Evolutionary conservation across 2,329 filamentous ascomycete species (phyloP).

Genomic region (Simplicillium aogashimaense): DNA sequence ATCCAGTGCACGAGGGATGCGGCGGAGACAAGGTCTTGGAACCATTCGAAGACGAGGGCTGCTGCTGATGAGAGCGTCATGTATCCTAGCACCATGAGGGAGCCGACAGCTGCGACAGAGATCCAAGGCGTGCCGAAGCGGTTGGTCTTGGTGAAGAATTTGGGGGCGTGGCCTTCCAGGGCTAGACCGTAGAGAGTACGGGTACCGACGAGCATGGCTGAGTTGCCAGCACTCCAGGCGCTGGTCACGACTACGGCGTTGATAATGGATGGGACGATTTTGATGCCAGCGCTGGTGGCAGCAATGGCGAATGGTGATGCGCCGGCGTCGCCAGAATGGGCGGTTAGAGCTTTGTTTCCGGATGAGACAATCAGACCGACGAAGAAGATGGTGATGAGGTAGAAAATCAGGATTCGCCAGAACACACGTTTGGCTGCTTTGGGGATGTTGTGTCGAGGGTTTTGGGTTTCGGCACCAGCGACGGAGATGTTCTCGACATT

Average conservation of each 20-base stretch:
- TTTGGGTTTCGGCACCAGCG: constrained; percentile 38
- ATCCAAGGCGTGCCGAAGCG: constrained; percentile 44
- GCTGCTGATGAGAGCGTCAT: constrained; percentile 51
- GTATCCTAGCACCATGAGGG: constrained; percentile 52
- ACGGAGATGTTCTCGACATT: constrained; percentile 44
- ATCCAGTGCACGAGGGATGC: constrained; percentile 43
- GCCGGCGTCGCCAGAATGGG: constrained; percentile 27
- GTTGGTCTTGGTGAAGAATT: constrained; percentile 43
- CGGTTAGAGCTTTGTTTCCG: constrained; percentile 18
- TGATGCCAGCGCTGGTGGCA: constrained; percentile 38
- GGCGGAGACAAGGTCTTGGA: constrained; percentile 51
- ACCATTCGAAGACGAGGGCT: constrained; percentile 52
- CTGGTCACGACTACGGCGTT: constrained; percentile 33
- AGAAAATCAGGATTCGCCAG: constrained; percentile 43
- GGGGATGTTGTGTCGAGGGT: constrained; percentile 38
- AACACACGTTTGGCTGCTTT: constrained; percentile 43
- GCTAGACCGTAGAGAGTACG: constrained; percentile 55
- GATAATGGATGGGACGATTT: constrained; percentile 39
- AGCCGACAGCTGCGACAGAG: constrained; percentile 33
- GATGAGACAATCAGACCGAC: constrained; percentile 38
- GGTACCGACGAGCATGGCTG: constrained; percentile 27
- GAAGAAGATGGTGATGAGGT: constrained; percentile 40
- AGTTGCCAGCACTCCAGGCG: constrained; percentile 11
- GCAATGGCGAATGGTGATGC: constrained; percentile 41
- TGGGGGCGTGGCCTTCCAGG: constrained; percentile 50